These are phyloP conservation scores for Linnemannia exigua DNA, from an alignment of 192 early-diverging fungal species.

Conservation along the genomic window DNA sequence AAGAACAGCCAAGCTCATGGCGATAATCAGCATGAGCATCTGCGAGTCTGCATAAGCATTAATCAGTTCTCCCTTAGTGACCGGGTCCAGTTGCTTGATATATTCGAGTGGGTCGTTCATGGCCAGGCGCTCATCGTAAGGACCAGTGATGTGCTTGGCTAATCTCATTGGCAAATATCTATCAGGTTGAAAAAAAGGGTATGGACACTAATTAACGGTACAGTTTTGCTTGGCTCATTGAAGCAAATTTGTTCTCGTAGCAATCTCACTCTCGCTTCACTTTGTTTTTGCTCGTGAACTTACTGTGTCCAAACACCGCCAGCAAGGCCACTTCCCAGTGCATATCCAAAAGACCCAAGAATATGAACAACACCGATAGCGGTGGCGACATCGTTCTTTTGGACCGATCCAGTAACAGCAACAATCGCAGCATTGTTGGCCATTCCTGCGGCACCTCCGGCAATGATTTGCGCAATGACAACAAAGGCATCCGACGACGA, in stretches of 20 bases:
- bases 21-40: slow-evolving; percentile 33
- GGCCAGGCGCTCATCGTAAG: slow-evolving; percentile 18
- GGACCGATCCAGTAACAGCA: slow-evolving; percentile 13
- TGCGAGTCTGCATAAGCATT: slow-evolving; percentile 34
- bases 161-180: slow-evolving; percentile 25
- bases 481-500: slow-evolving; percentile 15
- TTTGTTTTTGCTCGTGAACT: no score
- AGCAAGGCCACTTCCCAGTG: slow-evolving; percentile 12
- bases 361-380: slow-evolving; percentile 12
- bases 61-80: slow-evolving; percentile 10
- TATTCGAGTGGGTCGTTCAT: slow-evolving; percentile 30
- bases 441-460: slow-evolving; percentile 22
- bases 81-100: not conserved
- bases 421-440: slow-evolving; percentile 11
- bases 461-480: slow-evolving; percentile 12
- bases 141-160: slow-evolving; percentile 27
- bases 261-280: no score
- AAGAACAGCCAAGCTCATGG: slow-evolving; percentile 14
- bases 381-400: slow-evolving; percentile 12
- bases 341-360: slow-evolving; percentile 16
- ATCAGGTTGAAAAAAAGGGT: not conserved
- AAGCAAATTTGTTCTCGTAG: no score
- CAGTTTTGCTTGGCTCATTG: no score
- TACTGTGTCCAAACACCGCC: slow-evolving; percentile 36
- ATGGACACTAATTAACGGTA: not conserved